A percentile compares a stretch with the other conserved stretches of the same genome.
These are phyloP conservation scores for Fraxinus platypoda DNA, from an alignment of 305 asterid genomes.

Conservation along the genomic window DNA sequence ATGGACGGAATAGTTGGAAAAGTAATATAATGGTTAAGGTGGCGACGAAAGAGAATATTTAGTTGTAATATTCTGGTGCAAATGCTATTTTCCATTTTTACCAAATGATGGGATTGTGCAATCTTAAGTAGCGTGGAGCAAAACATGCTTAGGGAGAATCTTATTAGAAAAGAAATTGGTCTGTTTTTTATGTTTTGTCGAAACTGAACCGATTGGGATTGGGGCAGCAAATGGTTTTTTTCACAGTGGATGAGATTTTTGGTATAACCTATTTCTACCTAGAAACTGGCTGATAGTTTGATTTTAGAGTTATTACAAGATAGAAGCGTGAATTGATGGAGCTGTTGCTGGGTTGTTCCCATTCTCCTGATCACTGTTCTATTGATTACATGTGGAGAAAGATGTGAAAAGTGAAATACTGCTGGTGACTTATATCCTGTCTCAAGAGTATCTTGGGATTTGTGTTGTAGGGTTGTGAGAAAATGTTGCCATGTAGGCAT, in stretches of 20 bases:
- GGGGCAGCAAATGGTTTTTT: not conserved
- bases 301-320: not conserved
- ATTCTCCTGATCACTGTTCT: not conserved
- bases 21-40: not conserved
- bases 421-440: constrained; percentile 6
- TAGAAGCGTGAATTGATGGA: not conserved
- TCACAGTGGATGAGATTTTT: not conserved
- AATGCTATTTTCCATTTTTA: not conserved
- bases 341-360: not conserved
- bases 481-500: not conserved
- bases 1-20: not conserved
- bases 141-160: not conserved
- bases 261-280: not conserved
- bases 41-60: not conserved
- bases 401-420: not conserved
- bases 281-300: not conserved
- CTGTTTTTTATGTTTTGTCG: not conserved
- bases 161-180: not conserved
- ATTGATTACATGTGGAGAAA: not conserved
- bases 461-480: not conserved
- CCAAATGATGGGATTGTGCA: not conserved
- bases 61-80: not conserved
- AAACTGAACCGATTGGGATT: not conserved
- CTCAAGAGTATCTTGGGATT: not conserved
- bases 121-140: not conserved